These are phyloP conservation scores for Inga leiocalycina DNA, from an alignment of 306 rosid genomes.

Conservation along the genomic window DNA sequence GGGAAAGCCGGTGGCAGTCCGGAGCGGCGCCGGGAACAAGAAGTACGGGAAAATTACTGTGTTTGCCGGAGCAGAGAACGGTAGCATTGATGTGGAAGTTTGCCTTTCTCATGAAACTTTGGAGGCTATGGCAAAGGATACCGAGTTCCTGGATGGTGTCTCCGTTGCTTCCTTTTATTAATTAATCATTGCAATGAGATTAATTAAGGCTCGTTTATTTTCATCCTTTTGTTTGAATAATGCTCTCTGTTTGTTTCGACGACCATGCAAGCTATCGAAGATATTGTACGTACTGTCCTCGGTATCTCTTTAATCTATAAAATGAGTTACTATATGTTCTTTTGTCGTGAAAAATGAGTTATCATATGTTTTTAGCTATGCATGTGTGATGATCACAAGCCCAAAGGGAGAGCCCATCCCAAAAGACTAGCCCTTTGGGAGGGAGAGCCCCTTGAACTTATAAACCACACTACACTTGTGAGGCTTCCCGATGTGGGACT, in stretches of 20 bases:
- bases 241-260: neutral
- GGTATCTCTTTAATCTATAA: no score
- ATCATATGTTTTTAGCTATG: no score
- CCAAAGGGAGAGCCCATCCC: no score
- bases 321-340: no score
- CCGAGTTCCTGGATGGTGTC: constrained; percentile 28
- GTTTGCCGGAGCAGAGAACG: constrained; percentile 39
- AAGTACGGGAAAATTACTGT: constrained; percentile 37
- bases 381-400: no score
- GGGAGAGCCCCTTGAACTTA: no score
- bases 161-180: neutral
- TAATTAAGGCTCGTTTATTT: neutral
- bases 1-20: constrained; percentile 46
- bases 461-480: no score
- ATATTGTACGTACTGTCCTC: neutral
- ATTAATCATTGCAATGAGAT: neutral
- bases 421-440: no score
- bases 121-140: constrained; percentile 40
- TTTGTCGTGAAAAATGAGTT: no score
- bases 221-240: neutral
- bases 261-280: neutral
- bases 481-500: no score
- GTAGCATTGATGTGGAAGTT: constrained; percentile 42
- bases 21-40: constrained; percentile 42
- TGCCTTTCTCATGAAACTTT: constrained; percentile 32